Conservation (phyloP, 129 eudicot genomes). For the Flaveria sonorensis region DNA sequence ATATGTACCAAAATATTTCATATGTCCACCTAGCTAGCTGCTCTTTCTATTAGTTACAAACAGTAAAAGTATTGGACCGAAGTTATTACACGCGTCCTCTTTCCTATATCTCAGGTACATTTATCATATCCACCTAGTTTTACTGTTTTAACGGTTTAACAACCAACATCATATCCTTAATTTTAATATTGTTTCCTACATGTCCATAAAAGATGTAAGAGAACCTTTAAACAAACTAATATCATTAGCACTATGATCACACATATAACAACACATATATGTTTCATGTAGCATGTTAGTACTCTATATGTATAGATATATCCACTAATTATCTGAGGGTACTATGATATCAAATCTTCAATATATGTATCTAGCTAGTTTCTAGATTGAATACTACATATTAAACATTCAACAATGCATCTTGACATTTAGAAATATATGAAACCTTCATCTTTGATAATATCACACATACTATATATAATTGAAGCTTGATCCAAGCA, state of each 20-base stretch:
- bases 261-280: not conserved
- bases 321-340: not conserved
- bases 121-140: not conserved
- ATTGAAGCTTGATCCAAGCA: conserved; percentile 37
- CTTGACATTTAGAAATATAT: not conserved
- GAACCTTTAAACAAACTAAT: not conserved
- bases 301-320: not conserved
- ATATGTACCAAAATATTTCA: not conserved
- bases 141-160: not conserved
- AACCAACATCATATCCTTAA: not conserved
- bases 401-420: conserved; percentile 4
- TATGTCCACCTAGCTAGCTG: not conserved
- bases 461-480: conserved; percentile 8
- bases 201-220: not conserved
- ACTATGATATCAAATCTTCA: not conserved
- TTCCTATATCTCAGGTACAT: not conserved
- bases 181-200: not conserved
- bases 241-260: not conserved
- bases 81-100: not conserved
- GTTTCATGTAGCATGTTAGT: not conserved
- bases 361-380: not conserved
- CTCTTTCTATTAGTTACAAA: not conserved
- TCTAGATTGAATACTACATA: not conserved
- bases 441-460: too few species aligned
- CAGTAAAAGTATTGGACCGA: not conserved